Evolutionary conservation across 164 flowering plant species (phyloP).

Genomic region (Kalanchoe fedtschenkoi): DNA sequence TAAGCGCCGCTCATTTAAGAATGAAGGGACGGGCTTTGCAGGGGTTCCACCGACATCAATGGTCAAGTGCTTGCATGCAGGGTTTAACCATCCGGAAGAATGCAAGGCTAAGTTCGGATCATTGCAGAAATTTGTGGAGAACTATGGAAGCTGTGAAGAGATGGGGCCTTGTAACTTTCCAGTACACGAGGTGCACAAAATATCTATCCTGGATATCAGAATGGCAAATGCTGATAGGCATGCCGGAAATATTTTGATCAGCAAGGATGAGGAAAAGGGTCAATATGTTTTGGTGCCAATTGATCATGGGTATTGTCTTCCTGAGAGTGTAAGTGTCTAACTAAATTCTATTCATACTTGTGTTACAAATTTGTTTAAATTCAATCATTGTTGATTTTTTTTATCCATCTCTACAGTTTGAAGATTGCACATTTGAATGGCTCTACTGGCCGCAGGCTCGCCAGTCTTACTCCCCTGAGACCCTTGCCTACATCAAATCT

Average conservation of each 20-base stretch:
- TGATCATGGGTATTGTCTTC: conserved; percentile 65
- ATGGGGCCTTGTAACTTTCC: conserved; percentile 46
- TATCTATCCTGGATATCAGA: conserved; percentile 49
- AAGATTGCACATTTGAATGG: conserved; percentile 64
- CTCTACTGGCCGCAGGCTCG: conserved; percentile 60
- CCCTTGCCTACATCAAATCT: conserved; percentile 34
- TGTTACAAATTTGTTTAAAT: too few species aligned
- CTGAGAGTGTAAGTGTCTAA: conserved; percentile 32
- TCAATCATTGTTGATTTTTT: neutral
- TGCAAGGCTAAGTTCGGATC: conserved; percentile 37
- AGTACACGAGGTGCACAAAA: conserved; percentile 46
- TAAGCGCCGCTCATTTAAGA: conserved; percentile 20
- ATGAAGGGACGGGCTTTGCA: conserved; percentile 33
- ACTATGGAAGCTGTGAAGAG: conserved; percentile 54
- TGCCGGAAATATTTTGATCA: conserved; percentile 42
- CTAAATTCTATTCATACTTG: too few species aligned
- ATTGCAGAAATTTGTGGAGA: conserved; percentile 48
- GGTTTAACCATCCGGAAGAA: conserved; percentile 35
- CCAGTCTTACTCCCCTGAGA: conserved; percentile 27
- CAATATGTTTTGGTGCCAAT: conserved; percentile 34
- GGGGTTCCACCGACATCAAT: conserved; percentile 48
- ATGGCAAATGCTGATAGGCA: conserved; percentile 65
- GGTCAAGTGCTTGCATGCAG: conserved; percentile 33
- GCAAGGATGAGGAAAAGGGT: conserved; percentile 26
- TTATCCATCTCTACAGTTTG: conserved; percentile 27